Percentiles rank a stretch among this genome's conserved stretches.
These are phyloP conservation scores for Xylaria longipes DNA, from an alignment of 495 filamentous ascomycete genomes.

Conservation along the genomic window DNA sequence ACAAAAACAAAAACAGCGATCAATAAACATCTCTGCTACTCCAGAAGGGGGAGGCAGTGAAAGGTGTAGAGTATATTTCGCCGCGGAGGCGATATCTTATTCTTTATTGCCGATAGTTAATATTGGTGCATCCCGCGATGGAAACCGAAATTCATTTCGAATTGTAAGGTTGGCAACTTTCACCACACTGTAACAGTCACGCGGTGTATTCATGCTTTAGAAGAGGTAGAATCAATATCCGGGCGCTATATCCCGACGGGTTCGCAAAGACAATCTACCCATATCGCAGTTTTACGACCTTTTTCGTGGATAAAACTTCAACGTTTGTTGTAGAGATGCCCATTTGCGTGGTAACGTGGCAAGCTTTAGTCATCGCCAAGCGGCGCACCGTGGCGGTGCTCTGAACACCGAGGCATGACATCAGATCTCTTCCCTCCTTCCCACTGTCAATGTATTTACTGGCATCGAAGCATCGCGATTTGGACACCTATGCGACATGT, in stretches of 20 bases:
- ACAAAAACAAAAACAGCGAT: neutral
- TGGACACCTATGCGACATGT: neutral
- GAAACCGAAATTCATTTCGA: neutral
- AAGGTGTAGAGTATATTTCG: neutral
- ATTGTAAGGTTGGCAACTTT: neutral
- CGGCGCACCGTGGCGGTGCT: slow-evolving; percentile 7
- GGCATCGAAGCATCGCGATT: neutral
- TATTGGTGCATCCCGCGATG: neutral
- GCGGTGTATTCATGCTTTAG: neutral
- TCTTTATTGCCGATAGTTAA: neutral
- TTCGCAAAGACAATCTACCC: neutral
- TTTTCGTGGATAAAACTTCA: neutral
- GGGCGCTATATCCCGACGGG: neutral
- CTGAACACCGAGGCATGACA: slow-evolving; percentile 3
- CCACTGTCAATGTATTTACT: neutral
- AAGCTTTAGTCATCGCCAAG: slow-evolving; percentile 13
- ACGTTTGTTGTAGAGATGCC: neutral
- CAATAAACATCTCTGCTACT: neutral
- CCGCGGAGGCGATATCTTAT: neutral
- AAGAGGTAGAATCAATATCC: neutral
- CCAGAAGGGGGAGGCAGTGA: neutral
- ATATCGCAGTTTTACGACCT: neutral
- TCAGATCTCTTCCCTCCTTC: neutral
- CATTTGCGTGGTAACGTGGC: no score
- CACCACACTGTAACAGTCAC: neutral